A percentile compares a stretch with the other conserved stretches of the same genome.
phyloP scores from a whole-genome alignment of 352 stramenopile genomes.

The Pythium sukuiense region DNA sequence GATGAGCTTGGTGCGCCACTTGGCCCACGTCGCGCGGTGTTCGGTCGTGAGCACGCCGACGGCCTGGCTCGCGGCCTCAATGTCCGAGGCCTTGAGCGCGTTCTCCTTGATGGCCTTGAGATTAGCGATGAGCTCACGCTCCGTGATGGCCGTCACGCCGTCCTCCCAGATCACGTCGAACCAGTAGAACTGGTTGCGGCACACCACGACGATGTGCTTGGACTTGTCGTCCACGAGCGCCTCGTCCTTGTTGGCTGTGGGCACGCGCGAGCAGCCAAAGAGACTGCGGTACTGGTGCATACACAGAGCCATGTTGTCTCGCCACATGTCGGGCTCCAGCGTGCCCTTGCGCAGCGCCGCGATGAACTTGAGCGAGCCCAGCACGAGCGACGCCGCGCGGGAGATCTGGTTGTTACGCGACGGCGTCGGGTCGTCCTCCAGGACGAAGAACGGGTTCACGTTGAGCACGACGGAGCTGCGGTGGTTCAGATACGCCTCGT shows the following conservation, averaged over 20 bases:
- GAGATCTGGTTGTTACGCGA: slow-evolving; percentile 89
- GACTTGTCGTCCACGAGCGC: slow-evolving; percentile 82
- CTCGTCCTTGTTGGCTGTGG: slow-evolving; percentile 64
- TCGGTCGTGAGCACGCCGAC: slow-evolving; percentile 93
- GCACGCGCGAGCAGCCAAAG: slow-evolving; percentile 89
- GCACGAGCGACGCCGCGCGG: slow-evolving; percentile 87
- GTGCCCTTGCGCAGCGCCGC: slow-evolving; percentile 87
- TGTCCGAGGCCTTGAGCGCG: slow-evolving; percentile 58
- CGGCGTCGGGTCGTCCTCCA: slow-evolving; percentile 90
- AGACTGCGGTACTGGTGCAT: slow-evolving; percentile 96
- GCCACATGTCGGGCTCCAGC: slow-evolving; percentile 91
- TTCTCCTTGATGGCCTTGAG: slow-evolving; percentile 89
- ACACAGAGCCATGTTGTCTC: slow-evolving; percentile 85
- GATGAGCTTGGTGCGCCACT: slow-evolving; percentile 78
- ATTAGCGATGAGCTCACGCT: slow-evolving; percentile 91
- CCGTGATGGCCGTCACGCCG: slow-evolving; percentile 84
- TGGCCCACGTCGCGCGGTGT: slow-evolving; percentile 90
- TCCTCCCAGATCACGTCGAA: slow-evolving; percentile 92
- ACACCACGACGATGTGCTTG: slow-evolving; percentile 93
- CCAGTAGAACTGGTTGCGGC: slow-evolving; percentile 95
- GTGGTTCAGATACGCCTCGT: slow-evolving; percentile 94
- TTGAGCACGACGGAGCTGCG: slow-evolving; percentile 94
- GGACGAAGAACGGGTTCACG: slow-evolving; percentile 96
- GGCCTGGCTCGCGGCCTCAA: slow-evolving; percentile 59
- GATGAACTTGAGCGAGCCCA: slow-evolving; percentile 93